Conservation (phyloP, 139 green algal genomes). For the Nannochloris sp. region DNA sequence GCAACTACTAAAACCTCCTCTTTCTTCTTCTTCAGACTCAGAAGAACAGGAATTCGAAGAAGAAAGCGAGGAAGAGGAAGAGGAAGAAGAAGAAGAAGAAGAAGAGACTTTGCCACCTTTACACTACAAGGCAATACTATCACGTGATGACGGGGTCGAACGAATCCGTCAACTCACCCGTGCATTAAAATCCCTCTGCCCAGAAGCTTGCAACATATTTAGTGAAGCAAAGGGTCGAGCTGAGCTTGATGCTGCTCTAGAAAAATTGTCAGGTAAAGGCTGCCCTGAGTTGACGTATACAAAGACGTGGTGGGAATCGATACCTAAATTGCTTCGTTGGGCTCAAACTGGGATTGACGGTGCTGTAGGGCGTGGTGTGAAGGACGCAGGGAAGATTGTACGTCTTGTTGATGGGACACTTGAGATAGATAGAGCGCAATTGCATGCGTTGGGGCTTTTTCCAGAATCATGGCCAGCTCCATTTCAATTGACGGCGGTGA, state of each 20-base stretch:
- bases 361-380: background rate
- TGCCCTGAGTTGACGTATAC: background rate
- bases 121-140: slow-evolving; percentile 6
- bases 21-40: background rate
- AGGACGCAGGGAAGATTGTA: background rate
- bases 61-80: too few species aligned
- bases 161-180: background rate
- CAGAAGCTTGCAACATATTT: background rate
- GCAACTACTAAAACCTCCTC: background rate
- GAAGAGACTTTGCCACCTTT: background rate
- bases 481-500: background rate
- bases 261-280: background rate
- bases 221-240: background rate
- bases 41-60: background rate
- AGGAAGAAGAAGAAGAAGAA: too few species aligned
- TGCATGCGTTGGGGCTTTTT: slow-evolving; percentile 6
- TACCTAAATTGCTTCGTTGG: background rate
- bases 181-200: background rate
- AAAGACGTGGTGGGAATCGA: background rate
- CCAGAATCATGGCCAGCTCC: background rate
- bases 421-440: background rate
- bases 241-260: background rate
- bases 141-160: slow-evolving; percentile 6
- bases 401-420: background rate
- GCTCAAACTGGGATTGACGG: background rate